Evolutionary conservation across 2,329 filamentous ascomycete species (phyloP), one percentile per base, ranked within the genome.

Genomic region (Grosmannia penicillata): DNA sequence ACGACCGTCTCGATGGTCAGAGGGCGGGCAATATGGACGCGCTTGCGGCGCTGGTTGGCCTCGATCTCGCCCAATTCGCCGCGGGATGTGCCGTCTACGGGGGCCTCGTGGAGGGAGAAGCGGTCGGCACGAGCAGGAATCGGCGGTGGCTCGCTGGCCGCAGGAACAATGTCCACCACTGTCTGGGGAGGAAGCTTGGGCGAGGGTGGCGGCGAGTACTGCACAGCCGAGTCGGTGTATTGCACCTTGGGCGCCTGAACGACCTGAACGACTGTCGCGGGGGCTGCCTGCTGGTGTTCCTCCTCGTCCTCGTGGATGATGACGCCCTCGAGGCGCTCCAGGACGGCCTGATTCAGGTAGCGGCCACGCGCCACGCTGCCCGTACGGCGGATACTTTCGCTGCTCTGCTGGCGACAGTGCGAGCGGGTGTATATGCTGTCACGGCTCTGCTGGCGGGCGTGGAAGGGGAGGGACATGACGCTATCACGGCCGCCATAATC

Each of bases 191-290:
- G 43, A 6, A 66, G 40, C 48, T 64, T 66, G 1, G 84, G 84
- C 3, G 85, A 93, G 4, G 79, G 69, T 2, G 84, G 84, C 33
- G 85, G 86, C 25, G 85, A 91, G 51, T 73, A 91, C 55, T 95
- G 87, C 24, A 84, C 68, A 4, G 78, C 82, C n/a, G 70, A 71
- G 51, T 93, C 82, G 28, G 72, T 70, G 60, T 91, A 93, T 42
- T 66, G 61, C 31, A 60, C 53, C 43, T 63, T 65, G 9, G 56
- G 52, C 3, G 46, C 21, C 27, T n/a, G n/a, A n/a, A 19, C n/a
- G 22, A 23, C 6, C 11, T 11, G 13, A 8, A 22, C 24, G 6
- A 27, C 8, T n/a, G 21, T 6, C 14, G 28, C 33, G 11, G 36
- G 25, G 4, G 25, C 10, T n/a, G 8, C 3, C 10, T 30, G 8